Percentiles rank a stretch among this genome's conserved stretches.
phyloP scores from a whole-genome alignment of 2,329 filamentous ascomycete species.

The Venturia carpophila region DNA sequence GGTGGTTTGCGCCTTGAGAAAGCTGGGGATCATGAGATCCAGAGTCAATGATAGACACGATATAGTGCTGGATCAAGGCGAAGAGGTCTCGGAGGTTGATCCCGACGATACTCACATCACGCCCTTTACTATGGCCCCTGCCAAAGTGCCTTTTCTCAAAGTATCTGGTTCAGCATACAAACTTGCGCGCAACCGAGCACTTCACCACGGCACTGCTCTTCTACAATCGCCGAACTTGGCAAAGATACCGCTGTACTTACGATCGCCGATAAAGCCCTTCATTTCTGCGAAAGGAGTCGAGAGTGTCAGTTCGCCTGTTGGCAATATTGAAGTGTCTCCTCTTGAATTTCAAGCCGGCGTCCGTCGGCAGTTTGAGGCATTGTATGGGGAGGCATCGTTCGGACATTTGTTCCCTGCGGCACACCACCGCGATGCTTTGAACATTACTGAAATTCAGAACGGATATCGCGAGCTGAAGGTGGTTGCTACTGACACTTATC shows the following conservation, averaged over 20 bases:
- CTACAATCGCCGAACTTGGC: slow-evolving; percentile 67
- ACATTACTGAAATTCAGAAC: slow-evolving; percentile 47
- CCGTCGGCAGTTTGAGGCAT: slow-evolving; percentile 51
- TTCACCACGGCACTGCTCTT: slow-evolving; percentile 91
- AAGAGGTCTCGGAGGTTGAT: slow-evolving; percentile 25
- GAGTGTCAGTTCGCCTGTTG: slow-evolving; percentile 77
- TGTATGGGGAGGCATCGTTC: slow-evolving; percentile 50
- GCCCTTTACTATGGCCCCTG: slow-evolving; percentile 33
- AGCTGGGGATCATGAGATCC: slow-evolving; percentile 50
- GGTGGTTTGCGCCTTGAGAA: slow-evolving; percentile 73
- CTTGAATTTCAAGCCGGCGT: slow-evolving; percentile 39
- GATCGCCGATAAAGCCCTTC: slow-evolving; percentile 67
- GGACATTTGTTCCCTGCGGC: slow-evolving; percentile 21
- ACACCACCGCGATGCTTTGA: slow-evolving; percentile 38
- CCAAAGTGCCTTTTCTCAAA: slow-evolving; percentile 49
- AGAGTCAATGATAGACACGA: slow-evolving; percentile 87
- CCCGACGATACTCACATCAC: slow-evolving; percentile 38
- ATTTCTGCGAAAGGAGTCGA: slow-evolving; percentile 81
- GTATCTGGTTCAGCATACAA: slow-evolving; percentile 95
- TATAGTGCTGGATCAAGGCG: slow-evolving; percentile 64
- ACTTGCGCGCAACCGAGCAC: slow-evolving; percentile 66
- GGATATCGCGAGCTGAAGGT: slow-evolving; percentile 58
- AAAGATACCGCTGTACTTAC: slow-evolving; percentile 60
- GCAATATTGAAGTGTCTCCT: slow-evolving; percentile 59
- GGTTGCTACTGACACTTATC: slow-evolving; percentile 24